phyloP scores from a whole-genome alignment of 2,329 filamentous ascomycete species.

The Fusarium oligoseptatum region DNA sequence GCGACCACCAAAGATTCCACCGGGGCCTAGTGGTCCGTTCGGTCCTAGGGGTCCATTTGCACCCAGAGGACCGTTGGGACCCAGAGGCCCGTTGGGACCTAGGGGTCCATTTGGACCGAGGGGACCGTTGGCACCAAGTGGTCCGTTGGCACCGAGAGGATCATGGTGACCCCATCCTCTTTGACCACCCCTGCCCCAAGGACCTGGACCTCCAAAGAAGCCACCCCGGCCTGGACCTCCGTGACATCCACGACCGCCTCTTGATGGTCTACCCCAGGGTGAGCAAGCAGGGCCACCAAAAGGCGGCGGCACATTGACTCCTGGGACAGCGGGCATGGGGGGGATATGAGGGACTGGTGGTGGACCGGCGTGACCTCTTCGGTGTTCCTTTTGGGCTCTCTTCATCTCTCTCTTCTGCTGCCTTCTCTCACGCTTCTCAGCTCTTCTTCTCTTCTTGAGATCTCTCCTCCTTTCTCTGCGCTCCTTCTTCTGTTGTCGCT shows the following conservation, averaged over 20 bases:
- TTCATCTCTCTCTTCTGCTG: constrained; percentile 49
- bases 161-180: constrained; percentile 25
- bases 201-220: constrained; percentile 25
- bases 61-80: constrained; percentile 9
- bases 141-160: constrained; percentile 25
- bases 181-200: constrained; percentile 11
- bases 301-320: constrained; percentile 12
- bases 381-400: constrained; percentile 48
- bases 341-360: constrained; percentile 17
- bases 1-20: constrained; percentile 10
- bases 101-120: constrained; percentile 21
- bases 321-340: constrained; percentile 3
- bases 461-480: constrained; percentile 50
- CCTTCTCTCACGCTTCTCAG: constrained; percentile 51
- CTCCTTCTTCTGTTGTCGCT: constrained; percentile 48
- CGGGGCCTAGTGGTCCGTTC: not conserved
- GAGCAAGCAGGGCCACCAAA: constrained; percentile 16
- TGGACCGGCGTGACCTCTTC: constrained; percentile 35
- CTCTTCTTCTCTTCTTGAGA: constrained; percentile 46
- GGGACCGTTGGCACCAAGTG: constrained; percentile 22
- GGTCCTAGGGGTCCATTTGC: not conserved
- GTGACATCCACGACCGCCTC: constrained; percentile 21
- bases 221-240: constrained; percentile 16
- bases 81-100: constrained; percentile 11
- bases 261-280: constrained; percentile 23